Base-by-base conservation (phyloP, 1,139 yeast genomes). In the Sugiyamaella neomexicana region DNA sequence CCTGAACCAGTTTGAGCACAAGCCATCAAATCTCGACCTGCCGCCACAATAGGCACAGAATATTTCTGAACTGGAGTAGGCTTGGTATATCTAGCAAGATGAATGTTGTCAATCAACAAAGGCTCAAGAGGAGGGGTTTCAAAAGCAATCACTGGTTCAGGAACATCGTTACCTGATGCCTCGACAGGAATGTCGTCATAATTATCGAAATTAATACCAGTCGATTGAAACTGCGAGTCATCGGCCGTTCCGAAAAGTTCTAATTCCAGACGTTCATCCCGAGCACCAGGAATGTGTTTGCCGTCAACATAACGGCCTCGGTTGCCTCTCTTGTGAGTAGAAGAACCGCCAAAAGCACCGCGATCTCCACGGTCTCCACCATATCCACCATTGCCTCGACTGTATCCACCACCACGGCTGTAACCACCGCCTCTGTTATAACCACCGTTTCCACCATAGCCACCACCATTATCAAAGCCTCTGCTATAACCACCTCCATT, bases 1-100 rank as follows among this genome's bases (percentile, higher is more conserved):
- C 99, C 99, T 56, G 98, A 91, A 88, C 79, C 98, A 66, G 99
- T 93, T 80, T 93, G 99, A 61, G 99, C 99, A 85, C 99, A 93
- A 46, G 99, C 99, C 99, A 93, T 93, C 77, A 93, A 84, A 76
- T 93, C 99, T 78, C 99, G 86, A 67, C 96, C 96, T 53, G 79
- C 84, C 58, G 96, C 90, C 64, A 95, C 96, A 67, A 95, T 93
- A 62, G 99, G 99, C 64, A 93, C 89, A 50, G 99, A 93, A 80
- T 93, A 93, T 76, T 93, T 93, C 75, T 93, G 99, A 56, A 93
- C 99, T 52, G 99, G 99, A 42, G 99, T 93, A 68, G 99, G 99
- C 75, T 81, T 89, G 62, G 87, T 83, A 80, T 93, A 95, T 74
- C 97, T 84, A 47, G 98, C 95, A 63, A 86, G 78, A 62, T 78